Percentiles rank a stretch among this genome's conserved stretches.
phyloP scores from a whole-genome alignment of 345 rosid genomes.

The Geranium brycei region DNA sequence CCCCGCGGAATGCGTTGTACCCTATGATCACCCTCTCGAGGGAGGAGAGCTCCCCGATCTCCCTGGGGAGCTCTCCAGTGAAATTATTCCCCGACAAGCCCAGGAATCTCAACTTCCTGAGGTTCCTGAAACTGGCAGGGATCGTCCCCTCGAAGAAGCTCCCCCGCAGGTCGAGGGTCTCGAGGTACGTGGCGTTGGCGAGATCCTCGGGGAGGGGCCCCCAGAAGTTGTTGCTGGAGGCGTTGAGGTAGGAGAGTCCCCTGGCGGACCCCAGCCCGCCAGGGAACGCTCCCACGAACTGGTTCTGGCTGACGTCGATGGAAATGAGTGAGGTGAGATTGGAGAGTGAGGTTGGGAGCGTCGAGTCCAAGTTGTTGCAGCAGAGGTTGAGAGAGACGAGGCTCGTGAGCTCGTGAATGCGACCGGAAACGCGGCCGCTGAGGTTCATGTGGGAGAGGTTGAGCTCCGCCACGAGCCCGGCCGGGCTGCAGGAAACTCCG shows the following conservation, averaged over 20 bases:
- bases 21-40: slow-evolving; percentile 59
- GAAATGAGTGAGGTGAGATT: slow-evolving; percentile 44
- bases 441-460: slow-evolving; percentile 65
- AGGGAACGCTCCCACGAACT: slow-evolving; percentile 62
- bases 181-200: slow-evolving; percentile 50
- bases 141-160: slow-evolving; percentile 52
- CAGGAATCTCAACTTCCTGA: slow-evolving; percentile 50
- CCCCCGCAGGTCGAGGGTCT: slow-evolving; percentile 67
- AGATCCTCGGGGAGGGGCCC: slow-evolving; percentile 81
- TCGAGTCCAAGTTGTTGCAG: slow-evolving; percentile 38
- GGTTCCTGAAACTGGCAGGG: slow-evolving; percentile 40
- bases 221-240: slow-evolving; percentile 72
- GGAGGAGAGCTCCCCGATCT: slow-evolving; percentile 48
- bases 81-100: slow-evolving; percentile 75
- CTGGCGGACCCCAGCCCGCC: slow-evolving; percentile 57
- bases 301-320: slow-evolving; percentile 61
- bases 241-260: slow-evolving; percentile 56
- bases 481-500: slow-evolving; percentile 51
- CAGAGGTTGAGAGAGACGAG: slow-evolving; percentile 40
- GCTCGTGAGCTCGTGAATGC: slow-evolving; percentile 30
- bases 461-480: slow-evolving; percentile 52
- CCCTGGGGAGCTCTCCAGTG: slow-evolving; percentile 40
- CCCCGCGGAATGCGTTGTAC: slow-evolving; percentile 52
- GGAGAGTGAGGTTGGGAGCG: slow-evolving; percentile 44
- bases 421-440: slow-evolving; percentile 51